A percentile compares a stretch with the other conserved stretches of the same genome.
Evolutionary conservation across 139 green algal species (phyloP).

Genomic region (Ulvella scutata): DNA sequence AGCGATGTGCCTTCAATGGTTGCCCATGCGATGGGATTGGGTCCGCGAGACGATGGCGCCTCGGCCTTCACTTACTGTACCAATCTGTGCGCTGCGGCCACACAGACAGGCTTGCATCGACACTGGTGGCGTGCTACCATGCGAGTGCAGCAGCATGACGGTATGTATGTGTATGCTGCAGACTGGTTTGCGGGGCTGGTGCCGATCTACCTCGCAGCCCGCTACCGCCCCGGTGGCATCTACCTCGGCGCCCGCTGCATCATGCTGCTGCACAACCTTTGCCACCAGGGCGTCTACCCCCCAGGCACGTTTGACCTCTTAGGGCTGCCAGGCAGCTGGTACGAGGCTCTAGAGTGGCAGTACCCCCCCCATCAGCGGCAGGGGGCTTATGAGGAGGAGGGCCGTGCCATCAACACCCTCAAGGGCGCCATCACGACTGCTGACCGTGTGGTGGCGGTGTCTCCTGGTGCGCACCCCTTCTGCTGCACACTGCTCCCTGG

Average conservation of each 20-base stretch:
- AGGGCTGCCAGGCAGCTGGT: slow-evolving; percentile 64
- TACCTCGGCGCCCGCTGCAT: slow-evolving; percentile 51
- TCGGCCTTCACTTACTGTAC: too few species aligned
- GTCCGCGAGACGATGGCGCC: too few species aligned
- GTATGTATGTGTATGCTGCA: slow-evolving; percentile 36
- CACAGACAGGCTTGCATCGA: too few species aligned
- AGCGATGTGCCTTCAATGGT: too few species aligned
- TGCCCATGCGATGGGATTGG: too few species aligned
- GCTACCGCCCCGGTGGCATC: slow-evolving; percentile 64
- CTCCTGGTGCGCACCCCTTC: neutral
- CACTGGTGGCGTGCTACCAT: neutral
- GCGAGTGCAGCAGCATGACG: neutral
- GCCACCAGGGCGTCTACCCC: slow-evolving; percentile 62
- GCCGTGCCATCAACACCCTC: slow-evolving; percentile 60
- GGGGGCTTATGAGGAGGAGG: slow-evolving; percentile 68
- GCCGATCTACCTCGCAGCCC: slow-evolving; percentile 62
- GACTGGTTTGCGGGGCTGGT: slow-evolving; percentile 63
- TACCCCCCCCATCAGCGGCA: slow-evolving; percentile 60
- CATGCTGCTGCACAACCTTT: slow-evolving; percentile 79
- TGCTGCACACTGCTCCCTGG: neutral
- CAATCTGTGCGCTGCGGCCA: too few species aligned
- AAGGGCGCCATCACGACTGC: slow-evolving; percentile 27
- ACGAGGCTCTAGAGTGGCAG: slow-evolving; percentile 69
- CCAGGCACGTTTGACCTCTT: slow-evolving; percentile 39
- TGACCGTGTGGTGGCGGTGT: slow-evolving; percentile 6